Conservation (phyloP, 495 filamentous ascomycete genomes). For the Penicillium dipodomyicola region DNA sequence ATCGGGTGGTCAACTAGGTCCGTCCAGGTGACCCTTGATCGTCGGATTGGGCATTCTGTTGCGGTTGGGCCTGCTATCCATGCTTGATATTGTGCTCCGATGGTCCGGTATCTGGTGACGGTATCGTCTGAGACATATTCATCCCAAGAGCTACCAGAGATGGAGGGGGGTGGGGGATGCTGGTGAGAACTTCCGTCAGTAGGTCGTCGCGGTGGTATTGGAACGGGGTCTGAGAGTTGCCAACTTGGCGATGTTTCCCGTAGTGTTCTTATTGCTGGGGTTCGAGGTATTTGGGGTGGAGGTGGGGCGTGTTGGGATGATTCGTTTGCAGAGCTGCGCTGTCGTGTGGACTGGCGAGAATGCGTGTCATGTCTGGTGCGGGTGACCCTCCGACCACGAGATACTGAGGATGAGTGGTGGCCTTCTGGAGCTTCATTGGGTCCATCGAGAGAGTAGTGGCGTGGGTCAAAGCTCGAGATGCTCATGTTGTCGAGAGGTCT, state of each 20-base stretch:
- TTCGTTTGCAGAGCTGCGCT: background rate
- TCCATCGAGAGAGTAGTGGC: background rate
- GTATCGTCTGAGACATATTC: background rate
- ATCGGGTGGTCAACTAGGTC: background rate
- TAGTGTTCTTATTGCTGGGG: background rate
- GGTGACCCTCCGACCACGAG: background rate
- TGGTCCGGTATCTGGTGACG: background rate
- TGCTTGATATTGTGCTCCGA: background rate
- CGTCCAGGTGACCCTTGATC: background rate
- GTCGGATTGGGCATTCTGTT: background rate
- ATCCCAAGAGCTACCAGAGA: background rate
- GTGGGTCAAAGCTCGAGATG: background rate
- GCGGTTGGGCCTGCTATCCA: background rate
- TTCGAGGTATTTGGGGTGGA: background rate
- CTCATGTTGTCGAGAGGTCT: background rate
- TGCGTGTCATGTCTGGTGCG: background rate
- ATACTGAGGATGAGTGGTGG: background rate
- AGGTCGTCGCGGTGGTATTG: background rate
- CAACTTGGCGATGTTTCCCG: background rate
- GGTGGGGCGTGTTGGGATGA: background rate
- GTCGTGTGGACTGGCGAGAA: background rate
- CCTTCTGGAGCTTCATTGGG: background rate
- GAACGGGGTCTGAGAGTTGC: background rate
- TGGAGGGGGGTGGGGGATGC: background rate
- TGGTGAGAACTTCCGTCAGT: background rate